phyloP scores from a whole-genome alignment of 2,329 filamentous ascomycete genomes.

The Colletotrichum simmondsii region DNA sequence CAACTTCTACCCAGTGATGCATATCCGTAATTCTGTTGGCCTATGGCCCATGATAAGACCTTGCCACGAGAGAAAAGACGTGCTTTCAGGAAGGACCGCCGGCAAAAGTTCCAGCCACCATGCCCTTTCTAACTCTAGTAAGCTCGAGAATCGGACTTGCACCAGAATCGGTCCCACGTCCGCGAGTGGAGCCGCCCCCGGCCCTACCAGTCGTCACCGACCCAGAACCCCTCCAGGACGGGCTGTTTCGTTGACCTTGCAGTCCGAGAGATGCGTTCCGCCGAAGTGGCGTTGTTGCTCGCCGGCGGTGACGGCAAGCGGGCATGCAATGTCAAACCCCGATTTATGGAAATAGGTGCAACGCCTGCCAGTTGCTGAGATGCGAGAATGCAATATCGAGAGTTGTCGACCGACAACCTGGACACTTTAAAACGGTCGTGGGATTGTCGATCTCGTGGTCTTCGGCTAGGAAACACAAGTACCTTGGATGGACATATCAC shows the following conservation, averaged over 20 bases:
- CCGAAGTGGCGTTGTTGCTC: too few species aligned
- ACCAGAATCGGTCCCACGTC: background rate
- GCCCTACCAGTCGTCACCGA: background rate
- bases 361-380: background rate
- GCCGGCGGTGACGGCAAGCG: background rate
- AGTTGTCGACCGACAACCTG: background rate
- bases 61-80: background rate
- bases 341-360: background rate
- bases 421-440: background rate
- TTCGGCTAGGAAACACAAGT: background rate
- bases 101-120: background rate
- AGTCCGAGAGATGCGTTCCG: background rate
- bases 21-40: background rate
- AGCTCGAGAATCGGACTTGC: background rate
- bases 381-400: too few species aligned
- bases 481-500: background rate
- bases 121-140: background rate
- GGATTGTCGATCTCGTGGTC: background rate
- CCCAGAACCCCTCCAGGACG: background rate
- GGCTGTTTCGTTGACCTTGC: background rate
- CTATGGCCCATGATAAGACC: background rate
- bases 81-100: background rate
- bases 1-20: background rate
- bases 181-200: background rate
- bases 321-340: background rate